Evolutionary conservation across 2,329 filamentous ascomycete genomes (phyloP).

Genomic region (Diaporthe velutina): DNA sequence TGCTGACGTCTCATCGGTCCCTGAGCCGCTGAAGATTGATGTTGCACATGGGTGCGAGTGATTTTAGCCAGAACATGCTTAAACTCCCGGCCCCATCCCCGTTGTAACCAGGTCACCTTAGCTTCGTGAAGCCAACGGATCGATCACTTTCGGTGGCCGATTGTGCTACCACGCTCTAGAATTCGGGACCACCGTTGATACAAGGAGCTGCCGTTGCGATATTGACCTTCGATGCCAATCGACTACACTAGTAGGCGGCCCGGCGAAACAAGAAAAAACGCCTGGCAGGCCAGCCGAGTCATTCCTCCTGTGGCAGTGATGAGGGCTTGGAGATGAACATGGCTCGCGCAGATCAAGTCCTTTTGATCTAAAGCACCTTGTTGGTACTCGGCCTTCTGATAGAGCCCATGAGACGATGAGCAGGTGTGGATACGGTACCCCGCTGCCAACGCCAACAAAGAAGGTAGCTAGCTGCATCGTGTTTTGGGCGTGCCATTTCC

Average conservation of each 20-base stretch:
- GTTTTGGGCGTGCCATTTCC: neutral
- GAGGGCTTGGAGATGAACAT: neutral
- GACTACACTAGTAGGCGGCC: neutral
- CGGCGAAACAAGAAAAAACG: neutral
- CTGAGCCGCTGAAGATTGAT: slow-evolving; percentile 29
- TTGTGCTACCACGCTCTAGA: slow-evolving; percentile 17
- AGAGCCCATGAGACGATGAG: neutral
- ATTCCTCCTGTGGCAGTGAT: neutral
- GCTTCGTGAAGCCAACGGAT: slow-evolving; percentile 26
- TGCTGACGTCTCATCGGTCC: slow-evolving; percentile 28
- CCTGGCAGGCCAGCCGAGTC: too few relatives aligned
- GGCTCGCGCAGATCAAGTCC: neutral
- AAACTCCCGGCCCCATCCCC: slow-evolving; percentile 20
- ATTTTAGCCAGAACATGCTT: slow-evolving; percentile 30
- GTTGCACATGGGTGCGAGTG: slow-evolving; percentile 9
- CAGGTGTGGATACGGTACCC: neutral
- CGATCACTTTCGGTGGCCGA: slow-evolving; percentile 24
- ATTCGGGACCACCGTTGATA: neutral
- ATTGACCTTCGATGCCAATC: neutral
- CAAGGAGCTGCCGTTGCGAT: neutral
- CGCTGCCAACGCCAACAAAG: neutral
- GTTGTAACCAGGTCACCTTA: slow-evolving; percentile 10
- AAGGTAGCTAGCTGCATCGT: neutral
- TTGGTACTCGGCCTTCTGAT: neutral
- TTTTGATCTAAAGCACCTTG: neutral